A percentile compares a stretch with the other conserved stretches of the same genome.
These are phyloP conservation scores for Scheffersomyces lignicola DNA, from an alignment of 1,139 yeast species.

Conservation along the genomic window DNA sequence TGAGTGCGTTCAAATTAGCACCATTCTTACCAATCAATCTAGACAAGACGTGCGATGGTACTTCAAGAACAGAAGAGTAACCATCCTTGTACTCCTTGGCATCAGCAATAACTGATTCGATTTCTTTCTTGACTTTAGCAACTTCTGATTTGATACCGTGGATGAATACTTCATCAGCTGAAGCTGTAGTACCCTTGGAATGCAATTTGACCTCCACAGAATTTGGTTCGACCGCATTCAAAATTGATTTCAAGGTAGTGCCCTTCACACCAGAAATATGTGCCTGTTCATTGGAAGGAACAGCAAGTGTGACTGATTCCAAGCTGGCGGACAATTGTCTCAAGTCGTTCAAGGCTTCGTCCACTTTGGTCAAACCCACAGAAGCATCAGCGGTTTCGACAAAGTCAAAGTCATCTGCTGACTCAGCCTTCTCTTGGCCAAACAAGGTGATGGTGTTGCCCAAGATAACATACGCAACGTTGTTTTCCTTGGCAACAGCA, in stretches of 20 bases:
- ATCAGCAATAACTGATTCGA: slow-evolving; percentile 58
- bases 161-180: slow-evolving; percentile 56
- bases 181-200: slow-evolving; percentile 38
- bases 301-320: slow-evolving; percentile 48
- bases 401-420: slow-evolving; percentile 43
- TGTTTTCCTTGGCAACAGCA: slow-evolving; percentile 46
- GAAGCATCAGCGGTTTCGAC: slow-evolving; percentile 22
- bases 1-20: slow-evolving; percentile 62
- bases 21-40: slow-evolving; percentile 93
- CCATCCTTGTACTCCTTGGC: slow-evolving; percentile 64
- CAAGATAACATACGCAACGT: slow-evolving; percentile 58
- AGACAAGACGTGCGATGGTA: slow-evolving; percentile 69
- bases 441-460: slow-evolving; percentile 46
- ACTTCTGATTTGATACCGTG: slow-evolving; percentile 67
- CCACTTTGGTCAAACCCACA: slow-evolving; percentile 29
- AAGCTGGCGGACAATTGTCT: slow-evolving; percentile 61
- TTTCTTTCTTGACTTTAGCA: slow-evolving; percentile 49
- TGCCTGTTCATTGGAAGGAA: slow-evolving; percentile 59
- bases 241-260: slow-evolving; percentile 54
- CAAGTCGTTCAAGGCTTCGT: slow-evolving; percentile 52
- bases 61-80: slow-evolving; percentile 52
- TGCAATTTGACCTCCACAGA: slow-evolving; percentile 44
- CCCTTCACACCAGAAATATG: slow-evolving; percentile 58
- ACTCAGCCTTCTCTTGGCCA: slow-evolving; percentile 20
- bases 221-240: slow-evolving; percentile 37